Conservation (phyloP, 2,329 filamentous ascomycete species). For the Pezicula radicicola region DNA sequence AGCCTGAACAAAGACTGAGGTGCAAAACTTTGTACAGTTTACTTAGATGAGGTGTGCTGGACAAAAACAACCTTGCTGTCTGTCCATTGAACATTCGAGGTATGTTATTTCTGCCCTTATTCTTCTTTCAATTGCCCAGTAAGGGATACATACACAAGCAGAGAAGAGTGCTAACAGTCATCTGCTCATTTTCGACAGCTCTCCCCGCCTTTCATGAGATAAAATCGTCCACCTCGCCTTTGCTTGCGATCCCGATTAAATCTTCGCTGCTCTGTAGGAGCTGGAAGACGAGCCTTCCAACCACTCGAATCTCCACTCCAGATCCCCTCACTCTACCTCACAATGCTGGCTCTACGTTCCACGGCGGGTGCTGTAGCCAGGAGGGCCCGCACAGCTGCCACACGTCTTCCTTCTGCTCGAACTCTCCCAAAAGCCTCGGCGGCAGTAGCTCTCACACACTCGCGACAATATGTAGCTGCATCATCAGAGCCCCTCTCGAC, state of each 20-base stretch:
- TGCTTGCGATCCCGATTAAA: slow-evolving; percentile 20
- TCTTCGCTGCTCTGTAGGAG: slow-evolving; percentile 22
- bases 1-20: neutral
- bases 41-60: neutral
- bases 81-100: slow-evolving; percentile 15
- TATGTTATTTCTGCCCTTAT: slow-evolving; percentile 2
- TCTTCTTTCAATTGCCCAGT: neutral
- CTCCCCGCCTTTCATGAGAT: slow-evolving; percentile 26
- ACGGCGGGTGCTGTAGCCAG: slow-evolving; percentile 25
- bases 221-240: slow-evolving; percentile 10
- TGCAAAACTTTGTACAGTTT: slow-evolving; percentile 5
- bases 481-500: slow-evolving; percentile 40
- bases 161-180: neutral
- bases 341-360: slow-evolving; percentile 30
- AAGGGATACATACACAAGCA: neutral
- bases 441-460: slow-evolving; percentile 17
- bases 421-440: slow-evolving; percentile 24
- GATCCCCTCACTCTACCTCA: slow-evolving; percentile 6
- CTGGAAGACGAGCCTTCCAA: slow-evolving; percentile 16
- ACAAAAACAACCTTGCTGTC: slow-evolving; percentile 4
- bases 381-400: slow-evolving; percentile 22
- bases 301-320: slow-evolving; percentile 16
- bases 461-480: slow-evolving; percentile 27
- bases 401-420: slow-evolving; percentile 20
- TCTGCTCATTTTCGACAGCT: slow-evolving; percentile 20